phyloP scores from a whole-genome alignment of 2,329 filamentous ascomycete species.

The Aspergillus jensenii region DNA sequence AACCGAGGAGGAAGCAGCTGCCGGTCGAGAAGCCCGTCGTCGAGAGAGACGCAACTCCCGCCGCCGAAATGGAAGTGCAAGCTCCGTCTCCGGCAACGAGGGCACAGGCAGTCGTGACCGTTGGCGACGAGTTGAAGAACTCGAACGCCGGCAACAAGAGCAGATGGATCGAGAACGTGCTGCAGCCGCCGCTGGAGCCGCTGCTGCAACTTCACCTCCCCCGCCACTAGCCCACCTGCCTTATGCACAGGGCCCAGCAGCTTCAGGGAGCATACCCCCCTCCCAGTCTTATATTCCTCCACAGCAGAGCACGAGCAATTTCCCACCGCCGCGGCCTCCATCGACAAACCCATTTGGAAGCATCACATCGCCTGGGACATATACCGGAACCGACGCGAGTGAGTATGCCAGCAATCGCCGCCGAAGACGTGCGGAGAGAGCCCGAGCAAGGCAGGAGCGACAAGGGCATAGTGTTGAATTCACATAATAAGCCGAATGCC shows the following conservation, averaged over 20 bases:
- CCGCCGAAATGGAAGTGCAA: constrained; percentile 41
- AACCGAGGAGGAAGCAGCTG: constrained; percentile 62
- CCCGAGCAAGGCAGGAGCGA: constrained; percentile 46
- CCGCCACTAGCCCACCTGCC: background rate
- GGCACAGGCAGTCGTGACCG: constrained; percentile 39
- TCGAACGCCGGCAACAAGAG: constrained; percentile 49
- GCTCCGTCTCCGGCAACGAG: constrained; percentile 44
- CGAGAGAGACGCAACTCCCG: constrained; percentile 44
- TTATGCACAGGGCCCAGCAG: constrained; percentile 12
- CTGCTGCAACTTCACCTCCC: constrained; percentile 20
- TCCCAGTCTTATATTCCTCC: constrained; percentile 26
- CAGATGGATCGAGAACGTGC: constrained; percentile 41
- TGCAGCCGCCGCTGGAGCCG: constrained; percentile 27
- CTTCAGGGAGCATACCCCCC: constrained; percentile 25
- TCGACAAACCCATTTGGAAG: constrained; percentile 44
- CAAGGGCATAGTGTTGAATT: constrained; percentile 49
- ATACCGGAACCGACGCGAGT: constrained; percentile 50
- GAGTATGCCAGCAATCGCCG: constrained; percentile 56
- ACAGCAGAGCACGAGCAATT: constrained; percentile 20
- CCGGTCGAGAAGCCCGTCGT: constrained; percentile 56
- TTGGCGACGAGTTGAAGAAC: constrained; percentile 51
- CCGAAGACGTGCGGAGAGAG: constrained; percentile 54
- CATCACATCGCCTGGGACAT: constrained; percentile 43
- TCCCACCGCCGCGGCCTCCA: constrained; percentile 31
- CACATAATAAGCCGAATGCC: constrained; percentile 31